Conservation (phyloP, 768 basidiomycete genomes). For the Pleurotus tuoliensis region DNA sequence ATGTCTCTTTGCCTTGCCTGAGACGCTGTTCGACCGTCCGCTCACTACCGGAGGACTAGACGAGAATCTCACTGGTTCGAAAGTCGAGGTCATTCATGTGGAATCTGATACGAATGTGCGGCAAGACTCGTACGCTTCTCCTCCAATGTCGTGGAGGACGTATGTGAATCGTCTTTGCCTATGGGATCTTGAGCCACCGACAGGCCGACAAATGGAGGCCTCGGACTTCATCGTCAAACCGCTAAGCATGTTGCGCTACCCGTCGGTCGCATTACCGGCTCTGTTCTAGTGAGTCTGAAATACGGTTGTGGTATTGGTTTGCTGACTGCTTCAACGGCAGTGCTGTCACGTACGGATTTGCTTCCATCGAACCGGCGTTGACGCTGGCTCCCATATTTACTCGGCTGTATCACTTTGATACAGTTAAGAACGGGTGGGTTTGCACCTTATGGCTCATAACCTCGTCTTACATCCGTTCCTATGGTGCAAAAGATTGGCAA, state of each 20-base stretch:
- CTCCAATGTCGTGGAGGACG: slow-evolving; percentile 19
- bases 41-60: background rate
- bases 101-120: no score
- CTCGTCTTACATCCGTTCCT: background rate
- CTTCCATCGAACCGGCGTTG: slow-evolving; percentile 36
- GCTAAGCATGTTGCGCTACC: slow-evolving; percentile 35
- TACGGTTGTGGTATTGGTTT: background rate
- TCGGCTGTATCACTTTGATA: slow-evolving; percentile 33
- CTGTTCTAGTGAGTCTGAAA: slow-evolving; percentile 27
- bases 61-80: background rate
- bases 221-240: slow-evolving; percentile 29
- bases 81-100: background rate
- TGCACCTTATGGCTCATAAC: background rate
- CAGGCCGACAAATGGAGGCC: slow-evolving; percentile 20
- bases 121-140: slow-evolving; percentile 21
- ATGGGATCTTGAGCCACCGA: slow-evolving; percentile 25
- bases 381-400: slow-evolving; percentile 35
- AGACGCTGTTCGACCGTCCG: slow-evolving; percentile 34
- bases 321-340: slow-evolving; percentile 3
- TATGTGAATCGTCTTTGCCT: slow-evolving; percentile 27
- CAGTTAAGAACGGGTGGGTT: slow-evolving; percentile 30
- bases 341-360: slow-evolving; percentile 34
- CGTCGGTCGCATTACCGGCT: slow-evolving; percentile 34
- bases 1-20: slow-evolving; percentile 35
- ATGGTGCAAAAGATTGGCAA: slow-evolving; percentile 24